Evolutionary conservation across 2,329 filamentous ascomycete species (phyloP), one percentile per base, ranked within the genome.

Genomic region (Berkeleyomyces rouxiae): DNA sequence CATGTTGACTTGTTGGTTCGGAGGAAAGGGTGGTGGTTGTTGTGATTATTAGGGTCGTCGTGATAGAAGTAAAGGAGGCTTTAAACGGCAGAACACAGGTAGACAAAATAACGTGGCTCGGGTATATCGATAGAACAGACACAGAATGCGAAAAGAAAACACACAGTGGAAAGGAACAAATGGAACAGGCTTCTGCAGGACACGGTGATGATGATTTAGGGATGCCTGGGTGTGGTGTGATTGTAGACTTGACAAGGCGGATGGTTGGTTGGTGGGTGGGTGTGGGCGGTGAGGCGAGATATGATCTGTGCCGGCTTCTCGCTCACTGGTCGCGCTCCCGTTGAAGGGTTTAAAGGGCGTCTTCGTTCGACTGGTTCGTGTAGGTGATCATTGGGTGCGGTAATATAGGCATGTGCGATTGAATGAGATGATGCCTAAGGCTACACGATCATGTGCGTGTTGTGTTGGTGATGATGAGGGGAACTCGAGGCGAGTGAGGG

Each of bases 271-370:
- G 36, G 53, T 58, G 36, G 16, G 33, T 11, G 37, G 33, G 37
- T 9, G 31, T 39, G 40, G 6, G 42, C 53, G 23, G 46, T 23
- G 39, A 43, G 37, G 23, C 9, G 40, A 62, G 47, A 53, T 39
- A 36, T 23, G 42, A 47, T 31, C 13, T 16, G 78, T 78, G 71
- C 74, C 73, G 68, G 70, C 71, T 74, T 72, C 79, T 82, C 79
- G 74, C 79, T 81, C 79, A 78, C 79, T 51, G 51, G 37, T 76
- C 79, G 78, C 79, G 76, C 78, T 82, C 80, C 80, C 82, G 82
- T 84, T 37, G 7, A 55, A 77, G 78, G 79, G 75, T 82, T 85
- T 82, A 86, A 85, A 85, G 83, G 79, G 82, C 84, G 81, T 79
- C 80, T 77, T 75, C 75, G 72, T 72, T 74, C 77, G 77, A 78